Percentiles rank a stretch among this genome's conserved stretches.
Evolutionary conservation across 2,329 filamentous ascomycete species (phyloP).

Genomic region (Emergomyces africanus): DNA sequence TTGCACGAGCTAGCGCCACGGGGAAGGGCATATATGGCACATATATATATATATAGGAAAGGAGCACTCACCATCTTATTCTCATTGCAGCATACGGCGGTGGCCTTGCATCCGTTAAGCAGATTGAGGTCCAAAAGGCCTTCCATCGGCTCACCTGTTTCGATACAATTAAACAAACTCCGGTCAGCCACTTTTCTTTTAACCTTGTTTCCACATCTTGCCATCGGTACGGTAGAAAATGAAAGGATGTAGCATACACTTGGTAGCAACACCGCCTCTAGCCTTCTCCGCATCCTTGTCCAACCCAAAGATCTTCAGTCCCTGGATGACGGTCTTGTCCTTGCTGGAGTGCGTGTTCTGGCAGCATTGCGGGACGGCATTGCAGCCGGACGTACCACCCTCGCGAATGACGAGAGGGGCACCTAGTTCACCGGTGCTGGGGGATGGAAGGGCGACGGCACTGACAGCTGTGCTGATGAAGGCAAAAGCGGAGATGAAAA

Average conservation of each 20-base stretch:
- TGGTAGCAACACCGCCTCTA: background rate
- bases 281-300: background rate
- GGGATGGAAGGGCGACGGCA: background rate
- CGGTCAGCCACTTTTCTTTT: background rate
- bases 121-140: background rate
- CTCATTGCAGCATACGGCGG: slow-evolving; percentile 1
- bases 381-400: background rate
- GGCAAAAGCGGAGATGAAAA: background rate
- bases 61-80: slow-evolving; percentile 1
- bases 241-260: background rate
- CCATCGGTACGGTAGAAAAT: background rate
- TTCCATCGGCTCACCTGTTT: background rate
- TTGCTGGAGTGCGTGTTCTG: background rate
- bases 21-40: background rate
- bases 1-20: background rate
- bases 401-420: background rate
- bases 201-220: background rate
- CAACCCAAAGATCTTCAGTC: background rate
- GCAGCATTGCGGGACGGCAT: slow-evolving; percentile 2
- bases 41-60: background rate
- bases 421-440: background rate
- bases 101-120: background rate
- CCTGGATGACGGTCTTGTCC: background rate
- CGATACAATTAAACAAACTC: background rate
- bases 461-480: background rate